Percentiles rank a stretch among this genome's conserved stretches.
These are phyloP conservation scores for Singerocomus inundabilis DNA, from an alignment of 1,284 basidiomycete species.

Conservation along the genomic window DNA sequence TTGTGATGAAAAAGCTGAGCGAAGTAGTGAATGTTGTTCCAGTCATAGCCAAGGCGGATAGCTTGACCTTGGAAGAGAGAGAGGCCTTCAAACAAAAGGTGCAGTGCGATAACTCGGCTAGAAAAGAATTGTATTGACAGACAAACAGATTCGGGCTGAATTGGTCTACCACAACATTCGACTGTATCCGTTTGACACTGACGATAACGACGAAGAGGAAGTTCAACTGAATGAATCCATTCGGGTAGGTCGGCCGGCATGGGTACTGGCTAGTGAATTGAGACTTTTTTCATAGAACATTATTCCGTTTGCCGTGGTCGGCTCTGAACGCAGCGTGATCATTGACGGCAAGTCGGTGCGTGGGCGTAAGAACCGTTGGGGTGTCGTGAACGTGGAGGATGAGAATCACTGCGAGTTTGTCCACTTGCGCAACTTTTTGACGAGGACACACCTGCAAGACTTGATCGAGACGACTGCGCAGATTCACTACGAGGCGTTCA, in stretches of 20 bases:
- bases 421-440: conserved; percentile 95
- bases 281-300: conserved; percentile 58
- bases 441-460: conserved; percentile 95
- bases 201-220: conserved; percentile 94
- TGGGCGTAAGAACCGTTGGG: conserved; percentile 97
- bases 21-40: conserved; percentile 99
- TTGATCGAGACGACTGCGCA: conserved; percentile 98
- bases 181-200: conserved; percentile 95
- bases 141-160: conserved; percentile 83
- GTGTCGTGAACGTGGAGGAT: conserved; percentile 97
- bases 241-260: conserved; percentile 54
- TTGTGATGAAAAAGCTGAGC: conserved; percentile 98
- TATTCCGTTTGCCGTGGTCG: conserved; percentile 96
- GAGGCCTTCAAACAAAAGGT: conserved; percentile 92
- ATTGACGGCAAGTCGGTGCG: conserved; percentile 95
- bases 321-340: conserved; percentile 91
- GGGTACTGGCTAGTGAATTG: conserved; percentile 1
- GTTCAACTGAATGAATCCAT: conserved; percentile 89
- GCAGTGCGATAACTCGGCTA: neutral
- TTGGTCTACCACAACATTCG: conserved; percentile 92
- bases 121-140: conserved; percentile 4
- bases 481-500: conserved; percentile 99
- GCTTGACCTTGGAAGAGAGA: conserved; percentile 90
- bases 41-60: conserved; percentile 98
- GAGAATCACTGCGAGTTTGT: conserved; percentile 98